These are phyloP conservation scores for Raphanus sativus DNA, from an alignment of 345 rosid genomes.

Conservation along the genomic window DNA sequence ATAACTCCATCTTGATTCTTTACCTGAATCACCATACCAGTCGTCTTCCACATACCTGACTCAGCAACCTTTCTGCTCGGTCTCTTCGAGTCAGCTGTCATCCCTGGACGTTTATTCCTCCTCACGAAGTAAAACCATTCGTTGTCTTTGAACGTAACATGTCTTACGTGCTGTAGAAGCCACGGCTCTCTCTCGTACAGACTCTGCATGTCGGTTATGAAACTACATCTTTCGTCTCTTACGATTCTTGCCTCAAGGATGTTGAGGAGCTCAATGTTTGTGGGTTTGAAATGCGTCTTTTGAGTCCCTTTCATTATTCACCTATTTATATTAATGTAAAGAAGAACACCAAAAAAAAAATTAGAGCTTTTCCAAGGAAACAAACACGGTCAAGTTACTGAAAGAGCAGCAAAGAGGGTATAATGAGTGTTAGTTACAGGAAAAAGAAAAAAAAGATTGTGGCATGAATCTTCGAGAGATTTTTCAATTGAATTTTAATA, in stretches of 20 bases:
- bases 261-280: not conserved
- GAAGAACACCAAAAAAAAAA: no score
- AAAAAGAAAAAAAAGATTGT: no score
- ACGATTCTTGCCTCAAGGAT: not conserved
- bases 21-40: not conserved
- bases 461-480: no score
- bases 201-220: not conserved
- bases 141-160: not conserved
- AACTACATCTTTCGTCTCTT: not conserved
- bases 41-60: conserved; percentile 12
- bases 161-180: conserved; percentile 27
- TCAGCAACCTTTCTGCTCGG: not conserved
- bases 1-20: not conserved
- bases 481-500: no score
- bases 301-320: not conserved
- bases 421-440: no score
- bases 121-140: conserved; percentile 13
- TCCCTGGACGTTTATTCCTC: not conserved
- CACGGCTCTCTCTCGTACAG: conserved; percentile 23
- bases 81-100: not conserved
- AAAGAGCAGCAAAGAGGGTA: not conserved
- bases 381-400: not conserved
- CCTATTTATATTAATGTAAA: not conserved
- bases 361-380: no score
- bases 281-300: not conserved